These are phyloP conservation scores for Leccinum sublutescens DNA, from an alignment of 768 basidiomycete genomes.

Conservation along the genomic window DNA sequence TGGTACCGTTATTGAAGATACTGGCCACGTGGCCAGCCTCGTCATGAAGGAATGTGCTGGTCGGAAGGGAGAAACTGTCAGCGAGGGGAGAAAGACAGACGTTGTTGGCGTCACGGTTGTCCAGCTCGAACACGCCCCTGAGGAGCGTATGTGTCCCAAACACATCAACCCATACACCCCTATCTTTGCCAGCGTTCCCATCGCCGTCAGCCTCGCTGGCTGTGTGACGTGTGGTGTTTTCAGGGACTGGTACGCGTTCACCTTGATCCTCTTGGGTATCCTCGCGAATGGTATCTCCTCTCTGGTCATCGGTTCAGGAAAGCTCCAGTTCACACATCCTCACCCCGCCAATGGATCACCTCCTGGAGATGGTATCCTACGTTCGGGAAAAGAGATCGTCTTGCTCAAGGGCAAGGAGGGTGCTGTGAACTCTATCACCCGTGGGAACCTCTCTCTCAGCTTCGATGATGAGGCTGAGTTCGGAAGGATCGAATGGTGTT, in stretches of 20 bases:
- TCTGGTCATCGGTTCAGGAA: conserved; percentile 20
- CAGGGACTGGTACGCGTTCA: conserved; percentile 27
- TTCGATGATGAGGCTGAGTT: not conserved
- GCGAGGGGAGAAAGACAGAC: not conserved
- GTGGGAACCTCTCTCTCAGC: no score
- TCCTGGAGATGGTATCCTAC: conserved; percentile 27
- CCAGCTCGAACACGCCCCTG: not conserved
- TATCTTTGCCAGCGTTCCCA: conserved; percentile 16
- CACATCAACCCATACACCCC: not conserved
- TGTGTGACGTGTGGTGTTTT: no score
- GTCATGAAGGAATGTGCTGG: conserved; percentile 8
- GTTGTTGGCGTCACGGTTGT: not conserved
- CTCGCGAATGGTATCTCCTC: conserved; percentile 22
- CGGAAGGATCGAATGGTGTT: conserved; percentile 6
- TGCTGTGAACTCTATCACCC: conserved; percentile 7
- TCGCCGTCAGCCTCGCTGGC: conserved; percentile 7
- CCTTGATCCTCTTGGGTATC: conserved; percentile 28
- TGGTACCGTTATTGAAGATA: conserved; percentile 4
- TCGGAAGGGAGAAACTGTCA: no score
- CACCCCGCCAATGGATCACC: conserved; percentile 14
- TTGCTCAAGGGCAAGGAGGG: conserved; percentile 1
- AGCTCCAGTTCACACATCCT: conserved; percentile 13
- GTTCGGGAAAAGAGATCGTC: not conserved
- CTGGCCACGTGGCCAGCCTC: conserved; percentile 5
- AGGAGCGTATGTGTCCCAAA: not conserved